These are phyloP conservation scores for Naganishia friedmannii DNA, from an alignment of 768 basidiomycete species.

Conservation along the genomic window DNA sequence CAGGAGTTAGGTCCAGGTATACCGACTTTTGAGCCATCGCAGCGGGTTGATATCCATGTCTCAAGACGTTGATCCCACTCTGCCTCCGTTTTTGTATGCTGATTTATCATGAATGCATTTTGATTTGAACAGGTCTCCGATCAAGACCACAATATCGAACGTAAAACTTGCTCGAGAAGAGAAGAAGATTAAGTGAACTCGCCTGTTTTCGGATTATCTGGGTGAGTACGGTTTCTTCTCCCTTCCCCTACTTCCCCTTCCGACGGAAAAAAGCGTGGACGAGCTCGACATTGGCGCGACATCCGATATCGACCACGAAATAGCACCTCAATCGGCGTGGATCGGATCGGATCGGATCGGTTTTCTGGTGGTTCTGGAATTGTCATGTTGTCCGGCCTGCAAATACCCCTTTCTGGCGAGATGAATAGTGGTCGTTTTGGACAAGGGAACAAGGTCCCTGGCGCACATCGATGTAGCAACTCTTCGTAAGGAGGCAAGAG, in stretches of 20 bases:
- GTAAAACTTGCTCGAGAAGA: background rate
- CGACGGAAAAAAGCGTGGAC: conserved; percentile 9
- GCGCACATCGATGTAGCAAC: too few species aligned
- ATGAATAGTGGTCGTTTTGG: too few species aligned
- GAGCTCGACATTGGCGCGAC: background rate
- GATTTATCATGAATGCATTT: background rate
- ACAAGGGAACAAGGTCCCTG: too few species aligned
- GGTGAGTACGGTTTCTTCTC: background rate
- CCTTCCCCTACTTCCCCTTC: background rate
- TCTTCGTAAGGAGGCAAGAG: too few species aligned
- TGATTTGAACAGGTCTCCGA: background rate
- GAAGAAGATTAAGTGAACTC: background rate
- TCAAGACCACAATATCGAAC: background rate
- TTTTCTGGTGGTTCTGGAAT: background rate
- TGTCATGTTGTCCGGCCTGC: too few species aligned
- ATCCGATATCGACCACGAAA: background rate
- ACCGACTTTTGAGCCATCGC: background rate
- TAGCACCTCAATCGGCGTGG: background rate
- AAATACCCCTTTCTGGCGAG: too few species aligned
- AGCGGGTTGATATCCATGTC: background rate
- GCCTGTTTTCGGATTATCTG: background rate
- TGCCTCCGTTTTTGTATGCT: background rate
- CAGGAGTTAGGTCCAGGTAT: too few species aligned
- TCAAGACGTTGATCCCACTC: background rate
- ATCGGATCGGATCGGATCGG: background rate